Evolutionary conservation across 2,329 filamentous ascomycete species (phyloP).

Genomic region (Ophiobolus disseminans): DNA sequence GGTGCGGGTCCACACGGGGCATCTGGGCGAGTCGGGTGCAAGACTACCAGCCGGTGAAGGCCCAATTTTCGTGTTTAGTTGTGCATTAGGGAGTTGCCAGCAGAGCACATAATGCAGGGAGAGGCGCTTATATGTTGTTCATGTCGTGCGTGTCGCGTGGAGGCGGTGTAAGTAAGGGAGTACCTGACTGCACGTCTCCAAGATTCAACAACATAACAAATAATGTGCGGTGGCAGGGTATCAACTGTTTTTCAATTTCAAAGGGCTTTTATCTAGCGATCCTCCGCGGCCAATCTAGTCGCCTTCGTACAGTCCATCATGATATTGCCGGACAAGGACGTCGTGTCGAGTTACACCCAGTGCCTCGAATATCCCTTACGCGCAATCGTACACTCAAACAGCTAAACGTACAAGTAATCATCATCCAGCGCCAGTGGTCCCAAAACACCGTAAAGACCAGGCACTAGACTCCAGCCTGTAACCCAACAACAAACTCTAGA

Average conservation of each 20-base stretch:
- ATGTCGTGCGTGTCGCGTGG: conserved; percentile 12
- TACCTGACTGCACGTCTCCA: neutral
- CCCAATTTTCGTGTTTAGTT: conserved; percentile 24
- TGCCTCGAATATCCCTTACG: conserved; percentile 30
- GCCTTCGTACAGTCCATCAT: conserved; percentile 12
- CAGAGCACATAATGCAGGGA: conserved; percentile 1
- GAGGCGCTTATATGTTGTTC: neutral
- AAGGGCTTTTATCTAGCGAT: conserved; percentile 34
- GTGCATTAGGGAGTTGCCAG: conserved; percentile 21
- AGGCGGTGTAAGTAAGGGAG: conserved; percentile 19
- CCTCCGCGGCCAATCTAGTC: conserved; percentile 10
- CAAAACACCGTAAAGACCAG: conserved; percentile 21
- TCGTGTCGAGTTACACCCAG: conserved; percentile 39
- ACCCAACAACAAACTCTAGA: conserved; percentile 29
- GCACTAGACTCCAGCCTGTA: conserved; percentile 38
- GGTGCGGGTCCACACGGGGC: conserved; percentile 8
- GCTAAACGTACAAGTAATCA: conserved; percentile 35
- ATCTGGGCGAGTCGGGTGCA: conserved; percentile 23
- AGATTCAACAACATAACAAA: conserved; percentile 1
- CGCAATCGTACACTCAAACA: conserved; percentile 29
- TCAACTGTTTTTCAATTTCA: conserved; percentile 43
- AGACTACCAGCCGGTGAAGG: conserved; percentile 28
- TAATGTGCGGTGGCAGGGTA: conserved; percentile 12
- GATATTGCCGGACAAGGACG: conserved; percentile 18
- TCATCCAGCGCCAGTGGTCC: conserved; percentile 19